phyloP scores from a whole-genome alignment of 176 grass and related monocot species.

The Oryza punctata region DNA sequence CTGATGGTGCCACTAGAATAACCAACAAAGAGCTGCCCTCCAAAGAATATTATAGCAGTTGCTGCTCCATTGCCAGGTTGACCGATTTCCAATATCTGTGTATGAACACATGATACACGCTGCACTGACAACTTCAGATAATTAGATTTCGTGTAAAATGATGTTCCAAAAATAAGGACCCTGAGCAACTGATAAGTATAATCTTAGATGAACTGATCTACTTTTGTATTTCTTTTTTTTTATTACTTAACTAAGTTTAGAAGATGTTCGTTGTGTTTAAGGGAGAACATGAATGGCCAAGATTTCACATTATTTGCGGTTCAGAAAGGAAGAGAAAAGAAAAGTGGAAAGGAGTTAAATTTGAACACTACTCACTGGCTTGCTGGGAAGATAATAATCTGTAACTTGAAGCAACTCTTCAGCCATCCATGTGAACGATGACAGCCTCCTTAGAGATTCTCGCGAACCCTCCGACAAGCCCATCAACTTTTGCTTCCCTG shows the following conservation, averaged over 20 bases:
- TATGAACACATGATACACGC: conserved; percentile 95
- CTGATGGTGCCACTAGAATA: conserved; percentile 85
- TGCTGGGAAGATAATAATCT: conserved; percentile 82
- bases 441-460: conserved; percentile 87
- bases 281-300: background rate
- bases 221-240: background rate
- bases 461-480: conserved; percentile 80
- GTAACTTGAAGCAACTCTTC: conserved; percentile 95
- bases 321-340: conserved; percentile 4
- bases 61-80: conserved; percentile 63
- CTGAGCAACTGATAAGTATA: conserved; percentile 5
- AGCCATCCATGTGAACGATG: conserved; percentile 96
- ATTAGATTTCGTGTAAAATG: conserved; percentile 44
- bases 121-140: conserved; percentile 58
- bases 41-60: conserved; percentile 89
- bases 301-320: background rate
- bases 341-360: conserved; percentile 1
- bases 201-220: background rate
- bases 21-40: conserved; percentile 84
- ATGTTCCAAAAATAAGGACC: conserved; percentile 11
- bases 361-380: conserved; percentile 63
- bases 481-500: conserved; percentile 93
- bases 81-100: conserved; percentile 90
- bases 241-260: background rate
- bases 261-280: conserved; percentile 3